Percentiles rank a stretch among this genome's conserved stretches.
Evolutionary conservation across 1,284 basidiomycete species (phyloP).

Genomic region (Ganoderma sinense): DNA sequence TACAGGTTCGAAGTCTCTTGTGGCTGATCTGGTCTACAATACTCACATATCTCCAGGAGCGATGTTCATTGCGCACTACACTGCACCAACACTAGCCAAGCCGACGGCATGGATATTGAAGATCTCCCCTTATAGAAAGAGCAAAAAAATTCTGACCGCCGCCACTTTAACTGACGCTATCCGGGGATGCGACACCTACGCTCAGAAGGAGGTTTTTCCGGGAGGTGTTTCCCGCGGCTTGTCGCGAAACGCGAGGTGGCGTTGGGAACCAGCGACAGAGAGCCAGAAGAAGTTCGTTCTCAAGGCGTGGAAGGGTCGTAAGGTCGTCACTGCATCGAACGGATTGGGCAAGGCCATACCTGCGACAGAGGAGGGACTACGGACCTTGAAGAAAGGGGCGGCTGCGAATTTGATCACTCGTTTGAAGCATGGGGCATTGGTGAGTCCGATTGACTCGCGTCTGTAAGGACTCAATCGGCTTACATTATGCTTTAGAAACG

Average conservation of each 20-base stretch:
- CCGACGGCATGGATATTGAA: slow-evolving; percentile 53
- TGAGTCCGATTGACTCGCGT: slow-evolving; percentile 37
- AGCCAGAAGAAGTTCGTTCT: slow-evolving; percentile 69
- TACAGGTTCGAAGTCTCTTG: not conserved
- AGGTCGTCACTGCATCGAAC: slow-evolving; percentile 25
- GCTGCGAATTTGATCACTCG: slow-evolving; percentile 82
- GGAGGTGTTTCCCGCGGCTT: slow-evolving; percentile 57
- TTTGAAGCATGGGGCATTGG: slow-evolving; percentile 79
- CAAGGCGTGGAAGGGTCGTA: slow-evolving; percentile 60
- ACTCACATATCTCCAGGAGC: slow-evolving; percentile 13
- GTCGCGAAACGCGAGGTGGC: slow-evolving; percentile 77
- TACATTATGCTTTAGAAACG: slow-evolving; percentile 51
- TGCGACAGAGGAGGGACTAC: slow-evolving; percentile 42
- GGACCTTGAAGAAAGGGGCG: slow-evolving; percentile 74
- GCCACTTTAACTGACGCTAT: slow-evolving; percentile 63
- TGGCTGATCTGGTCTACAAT: slow-evolving; percentile 18
- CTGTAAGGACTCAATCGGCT: not conserved
- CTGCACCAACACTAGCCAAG: slow-evolving; percentile 57
- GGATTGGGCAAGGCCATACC: slow-evolving; percentile 19
- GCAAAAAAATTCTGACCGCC: slow-evolving; percentile 62
- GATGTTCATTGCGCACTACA: slow-evolving; percentile 58
- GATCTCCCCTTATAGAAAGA: slow-evolving; percentile 62
- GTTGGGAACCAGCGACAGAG: slow-evolving; percentile 68
- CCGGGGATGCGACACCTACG: slow-evolving; percentile 75
- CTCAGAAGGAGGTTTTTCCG: slow-evolving; percentile 57